A percentile compares a stretch with the other conserved stretches of the same genome.
These are phyloP conservation scores for Volvariella surrecta DNA, from an alignment of 1,284 basidiomycete species.

Conservation along the genomic window DNA sequence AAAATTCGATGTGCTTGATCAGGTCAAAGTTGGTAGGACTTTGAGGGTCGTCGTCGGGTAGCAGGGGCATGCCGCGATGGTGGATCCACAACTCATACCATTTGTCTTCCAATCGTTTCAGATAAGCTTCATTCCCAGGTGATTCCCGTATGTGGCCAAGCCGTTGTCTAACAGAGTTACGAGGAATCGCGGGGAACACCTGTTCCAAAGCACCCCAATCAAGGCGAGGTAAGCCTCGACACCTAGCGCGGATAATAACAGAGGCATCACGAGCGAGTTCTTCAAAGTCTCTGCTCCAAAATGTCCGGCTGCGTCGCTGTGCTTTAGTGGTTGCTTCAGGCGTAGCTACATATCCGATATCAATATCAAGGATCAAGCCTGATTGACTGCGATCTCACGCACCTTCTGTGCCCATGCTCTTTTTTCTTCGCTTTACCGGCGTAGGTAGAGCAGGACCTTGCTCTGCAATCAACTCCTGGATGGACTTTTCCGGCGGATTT, in stretches of 20 bases:
- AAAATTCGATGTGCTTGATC: slow-evolving; percentile 66
- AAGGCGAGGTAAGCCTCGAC: slow-evolving; percentile 46
- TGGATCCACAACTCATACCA: slow-evolving; percentile 75
- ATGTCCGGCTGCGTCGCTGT: slow-evolving; percentile 54
- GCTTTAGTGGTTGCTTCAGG: slow-evolving; percentile 16
- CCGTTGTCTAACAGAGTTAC: slow-evolving; percentile 61
- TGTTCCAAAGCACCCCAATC: slow-evolving; percentile 70
- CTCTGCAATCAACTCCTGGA: slow-evolving; percentile 44
- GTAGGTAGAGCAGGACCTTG: slow-evolving; percentile 40
- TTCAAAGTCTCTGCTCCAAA: slow-evolving; percentile 81
- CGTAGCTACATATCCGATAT: background rate
- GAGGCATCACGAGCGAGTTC: slow-evolving; percentile 81
- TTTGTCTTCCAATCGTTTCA: slow-evolving; percentile 70
- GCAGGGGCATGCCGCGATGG: slow-evolving; percentile 53
- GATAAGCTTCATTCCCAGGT: slow-evolving; percentile 66
- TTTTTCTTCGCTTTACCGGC: slow-evolving; percentile 20
- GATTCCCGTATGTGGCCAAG: slow-evolving; percentile 50
- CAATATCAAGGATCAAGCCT: too few relatives aligned
- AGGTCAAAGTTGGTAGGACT: slow-evolving; percentile 73
- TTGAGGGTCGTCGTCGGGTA: slow-evolving; percentile 66
- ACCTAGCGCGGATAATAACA: slow-evolving; percentile 76
- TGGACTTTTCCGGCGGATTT: slow-evolving; percentile 33
- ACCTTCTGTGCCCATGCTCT: slow-evolving; percentile 25
- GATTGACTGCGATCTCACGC: background rate
- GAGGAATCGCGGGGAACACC: slow-evolving; percentile 66